Percentiles rank a stretch among this genome's conserved stretches.
Evolutionary conservation across 2,329 filamentous ascomycete species (phyloP).

Genomic region (Aspergillus pseudonomiae): DNA sequence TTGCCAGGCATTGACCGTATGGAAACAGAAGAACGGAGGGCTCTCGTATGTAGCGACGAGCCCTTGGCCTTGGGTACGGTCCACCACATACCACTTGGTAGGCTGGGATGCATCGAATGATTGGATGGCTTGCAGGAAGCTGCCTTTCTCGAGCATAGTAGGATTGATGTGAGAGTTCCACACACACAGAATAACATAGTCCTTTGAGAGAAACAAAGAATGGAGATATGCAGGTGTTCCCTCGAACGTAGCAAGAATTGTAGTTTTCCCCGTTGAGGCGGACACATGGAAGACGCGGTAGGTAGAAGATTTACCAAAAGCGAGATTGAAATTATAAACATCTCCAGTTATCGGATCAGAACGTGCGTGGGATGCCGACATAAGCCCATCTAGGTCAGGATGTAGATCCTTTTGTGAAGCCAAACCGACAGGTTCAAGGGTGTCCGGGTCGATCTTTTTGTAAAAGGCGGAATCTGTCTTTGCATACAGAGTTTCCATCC

Average conservation of each 20-base stretch:
- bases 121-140: conserved; percentile 66
- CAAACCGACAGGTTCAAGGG: conserved; percentile 72
- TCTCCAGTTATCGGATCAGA: conserved; percentile 74
- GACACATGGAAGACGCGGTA: conserved; percentile 73
- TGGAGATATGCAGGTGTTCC: conserved; percentile 73
- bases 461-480: conserved; percentile 61
- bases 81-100: conserved; percentile 74
- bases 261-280: conserved; percentile 64
- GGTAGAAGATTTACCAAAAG: conserved; percentile 57
- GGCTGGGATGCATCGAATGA: conserved; percentile 61
- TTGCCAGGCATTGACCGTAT: conserved; percentile 77
- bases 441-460: conserved; percentile 68
- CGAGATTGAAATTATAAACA: conserved; percentile 80
- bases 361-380: conserved; percentile 72
- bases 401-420: conserved; percentile 65
- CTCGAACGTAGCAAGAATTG: conserved; percentile 69
- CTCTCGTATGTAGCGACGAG: conserved; percentile 71
- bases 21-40: conserved; percentile 75
- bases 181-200: conserved; percentile 73
- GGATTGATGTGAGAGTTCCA: conserved; percentile 68
- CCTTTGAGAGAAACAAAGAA: conserved; percentile 73
- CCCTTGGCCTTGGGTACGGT: conserved; percentile 64
- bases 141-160: conserved; percentile 2
- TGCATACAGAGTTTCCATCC: conserved; percentile 58
- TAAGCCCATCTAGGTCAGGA: conserved; percentile 66